A percentile compares a stretch with the other conserved stretches of the same genome.
Evolutionary conservation across 2,329 filamentous ascomycete genomes (phyloP).

Genomic region (Arthrobotrys sphaeroides): DNA sequence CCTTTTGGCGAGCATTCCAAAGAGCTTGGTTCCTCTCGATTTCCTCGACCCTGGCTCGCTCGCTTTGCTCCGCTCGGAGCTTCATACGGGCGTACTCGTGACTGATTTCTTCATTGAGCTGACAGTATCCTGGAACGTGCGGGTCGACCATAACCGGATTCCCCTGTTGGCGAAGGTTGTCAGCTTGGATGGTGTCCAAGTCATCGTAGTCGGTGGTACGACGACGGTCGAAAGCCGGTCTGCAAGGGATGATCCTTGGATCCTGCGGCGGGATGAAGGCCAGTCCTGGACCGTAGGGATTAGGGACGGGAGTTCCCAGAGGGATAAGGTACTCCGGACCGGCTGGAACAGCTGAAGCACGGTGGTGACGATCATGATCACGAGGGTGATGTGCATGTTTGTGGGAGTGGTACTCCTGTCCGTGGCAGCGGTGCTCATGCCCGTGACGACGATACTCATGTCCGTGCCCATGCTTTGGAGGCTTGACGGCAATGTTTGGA

Average conservation of each 20-base stretch:
- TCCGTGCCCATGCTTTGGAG: background rate
- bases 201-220: slow-evolving; percentile 4
- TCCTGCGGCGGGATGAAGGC: slow-evolving; percentile 20
- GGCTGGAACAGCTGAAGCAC: background rate
- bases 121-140: background rate
- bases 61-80: slow-evolving; percentile 20
- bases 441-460: slow-evolving; percentile 6
- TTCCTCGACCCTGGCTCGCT: slow-evolving; percentile 38
- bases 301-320: slow-evolving; percentile 31
- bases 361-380: background rate
- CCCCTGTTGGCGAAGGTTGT: background rate
- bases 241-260: slow-evolving; percentile 36
- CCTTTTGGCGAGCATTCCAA: slow-evolving; percentile 11
- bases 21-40: slow-evolving; percentile 38
- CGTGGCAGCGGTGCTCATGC: background rate
- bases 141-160: background rate
- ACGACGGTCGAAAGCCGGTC: background rate
- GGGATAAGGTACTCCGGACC: slow-evolving; percentile 36
- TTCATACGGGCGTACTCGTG: slow-evolving; percentile 24
- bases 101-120: background rate
- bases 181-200: slow-evolving; percentile 1
- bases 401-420: slow-evolving; percentile 2
- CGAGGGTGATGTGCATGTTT: background rate
- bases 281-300: slow-evolving; percentile 25
- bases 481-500: background rate